Evolutionary conservation across 1,139 yeast genomes (phyloP).

Genomic region (Yamadazyma triangularis): DNA sequence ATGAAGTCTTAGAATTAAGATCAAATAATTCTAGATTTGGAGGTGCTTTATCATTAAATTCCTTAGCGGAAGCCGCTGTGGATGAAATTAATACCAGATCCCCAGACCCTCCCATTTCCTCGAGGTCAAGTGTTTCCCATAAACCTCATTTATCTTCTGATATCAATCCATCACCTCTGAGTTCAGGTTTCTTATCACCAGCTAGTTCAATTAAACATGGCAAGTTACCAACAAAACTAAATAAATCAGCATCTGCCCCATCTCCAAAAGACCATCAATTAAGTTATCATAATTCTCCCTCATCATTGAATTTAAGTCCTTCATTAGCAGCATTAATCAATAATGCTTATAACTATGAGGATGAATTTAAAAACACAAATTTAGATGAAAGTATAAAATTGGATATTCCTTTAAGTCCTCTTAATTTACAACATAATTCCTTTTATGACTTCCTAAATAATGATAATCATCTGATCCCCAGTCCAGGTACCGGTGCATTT

Average conservation of each 20-base stretch:
- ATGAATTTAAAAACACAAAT: slow-evolving; percentile 10
- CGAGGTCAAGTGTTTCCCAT: slow-evolving; percentile 1
- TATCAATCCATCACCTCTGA: slow-evolving; percentile 19
- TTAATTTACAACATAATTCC: slow-evolving; percentile 16
- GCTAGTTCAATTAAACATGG: slow-evolving; percentile 4
- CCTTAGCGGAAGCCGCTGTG: slow-evolving; percentile 28
- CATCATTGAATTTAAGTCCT: slow-evolving; percentile 31
- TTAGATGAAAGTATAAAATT: slow-evolving; percentile 11
- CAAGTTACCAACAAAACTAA: too few species aligned
- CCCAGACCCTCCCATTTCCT: slow-evolving; percentile 7
- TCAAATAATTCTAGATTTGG: slow-evolving; percentile 6
- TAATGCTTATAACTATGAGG: slow-evolving; percentile 38
- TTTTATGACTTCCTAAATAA: slow-evolving; percentile 6
- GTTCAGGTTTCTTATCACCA: slow-evolving; percentile 15
- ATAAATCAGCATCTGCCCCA: slow-evolving; percentile 5
- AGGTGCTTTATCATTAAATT: slow-evolving; percentile 17
- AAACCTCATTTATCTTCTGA: too few species aligned
- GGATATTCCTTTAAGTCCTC: slow-evolving; percentile 30
- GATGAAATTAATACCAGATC: slow-evolving; percentile 20
- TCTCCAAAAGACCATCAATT: slow-evolving; percentile 2
- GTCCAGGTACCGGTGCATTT: slow-evolving; percentile 2
- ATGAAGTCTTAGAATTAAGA: slow-evolving; percentile 4
- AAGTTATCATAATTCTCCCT: slow-evolving; percentile 4
- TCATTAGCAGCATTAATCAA: slow-evolving; percentile 41
- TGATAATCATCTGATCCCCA: slow-evolving; percentile 1